Percentiles rank a stretch among this genome's conserved stretches.
phyloP scores from a whole-genome alignment of 2,329 filamentous ascomycete genomes.

The Fusarium pilosicola region DNA sequence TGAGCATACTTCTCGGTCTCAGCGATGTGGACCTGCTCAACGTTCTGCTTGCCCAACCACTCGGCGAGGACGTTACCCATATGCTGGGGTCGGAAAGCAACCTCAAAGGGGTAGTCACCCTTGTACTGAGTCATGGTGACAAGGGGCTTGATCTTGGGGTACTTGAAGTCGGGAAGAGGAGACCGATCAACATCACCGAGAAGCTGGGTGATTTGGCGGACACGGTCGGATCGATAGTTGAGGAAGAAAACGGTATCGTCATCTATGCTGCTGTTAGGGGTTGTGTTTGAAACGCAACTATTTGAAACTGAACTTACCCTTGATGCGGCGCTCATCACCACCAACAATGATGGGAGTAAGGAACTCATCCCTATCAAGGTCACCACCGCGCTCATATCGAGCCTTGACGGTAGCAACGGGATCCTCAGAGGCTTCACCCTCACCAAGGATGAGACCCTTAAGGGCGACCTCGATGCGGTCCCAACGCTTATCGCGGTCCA shows the following conservation, averaged over 20 bases:
- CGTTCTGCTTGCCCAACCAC: constrained; percentile 88
- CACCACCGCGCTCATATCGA: constrained; percentile 78
- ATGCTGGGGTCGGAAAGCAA: constrained; percentile 92
- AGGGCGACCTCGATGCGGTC: constrained; percentile 91
- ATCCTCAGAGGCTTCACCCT: constrained; percentile 87
- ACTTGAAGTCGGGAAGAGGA: constrained; percentile 88
- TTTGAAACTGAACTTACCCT: constrained; percentile 66
- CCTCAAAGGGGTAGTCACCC: constrained; percentile 87
- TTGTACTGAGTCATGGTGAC: constrained; percentile 99
- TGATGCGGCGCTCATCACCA: constrained; percentile 84
- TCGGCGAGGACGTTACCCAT: constrained; percentile 99
- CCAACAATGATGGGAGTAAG: constrained; percentile 96
- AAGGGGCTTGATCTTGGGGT: constrained; percentile 84
- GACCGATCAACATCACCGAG: constrained; percentile 93
- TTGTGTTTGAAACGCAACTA: neutral
- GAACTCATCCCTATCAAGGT: constrained; percentile 91
- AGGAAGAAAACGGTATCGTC: constrained; percentile 98
- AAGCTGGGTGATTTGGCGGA: constrained; percentile 94
- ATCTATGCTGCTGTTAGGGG: constrained; percentile 61
- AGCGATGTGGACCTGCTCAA: constrained; percentile 95
- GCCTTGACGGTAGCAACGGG: constrained; percentile 87
- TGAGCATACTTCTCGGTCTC: constrained; percentile 99
- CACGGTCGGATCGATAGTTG: constrained; percentile 99
- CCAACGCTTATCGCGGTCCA: constrained; percentile 99
- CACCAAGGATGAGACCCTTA: constrained; percentile 84